Base-by-base conservation (phyloP, 2,329 filamentous ascomycete species). In the Trichoderma koningii region DNA sequence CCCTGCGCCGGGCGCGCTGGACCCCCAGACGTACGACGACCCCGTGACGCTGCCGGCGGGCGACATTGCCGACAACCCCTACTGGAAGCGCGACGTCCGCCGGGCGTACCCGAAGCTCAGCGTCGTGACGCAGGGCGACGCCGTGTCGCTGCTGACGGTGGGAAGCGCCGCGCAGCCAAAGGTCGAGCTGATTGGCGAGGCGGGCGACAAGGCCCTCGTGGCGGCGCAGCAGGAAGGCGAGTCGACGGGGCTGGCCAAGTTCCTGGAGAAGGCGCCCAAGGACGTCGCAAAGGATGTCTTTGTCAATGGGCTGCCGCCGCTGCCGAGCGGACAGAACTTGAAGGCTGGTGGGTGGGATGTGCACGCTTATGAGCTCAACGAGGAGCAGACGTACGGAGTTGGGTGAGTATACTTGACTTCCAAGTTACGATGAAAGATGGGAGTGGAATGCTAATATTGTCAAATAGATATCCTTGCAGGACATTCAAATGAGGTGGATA, bases 51-150 rank as follows among this genome's bases (percentile, higher is more conserved):
- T 97, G 82, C 78, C 78, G 44, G 78, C 78, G 6, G 78, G 74
- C 66, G 78, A 80, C 69, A 79, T 80, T 55, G 78, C 78, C 68
- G 78, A 76, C 70, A 80, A 80, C 71, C 71, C 78, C 7, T 80
- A 80, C 76, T 99, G 93, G 92, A 96, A 96, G 84, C 93, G 95
- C 73, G 95, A 99, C 75, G 78, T 82, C 67, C 90, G 95, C 72
- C 87, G 95, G 73, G 84, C 84, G 73, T 98, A 98, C 81, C 91
- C 95, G 38, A 85, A 84, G 71, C 83, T 90, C 64, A 94, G 90
- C 74, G 88, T 91, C 52, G 85, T 99, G 68, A 89, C 82, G 66
- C 95, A 98, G 82, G 86, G 86, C 53, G 91, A 98, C 77, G 88
- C 92, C 59, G 95, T 95, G 26, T 90, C 89, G 48, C 85, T 99